Percentiles rank a stretch among this genome's conserved stretches.
Conservation (phyloP, 2,329 filamentous ascomycete genomes). For the Fusarium sarcochroum region DNA sequence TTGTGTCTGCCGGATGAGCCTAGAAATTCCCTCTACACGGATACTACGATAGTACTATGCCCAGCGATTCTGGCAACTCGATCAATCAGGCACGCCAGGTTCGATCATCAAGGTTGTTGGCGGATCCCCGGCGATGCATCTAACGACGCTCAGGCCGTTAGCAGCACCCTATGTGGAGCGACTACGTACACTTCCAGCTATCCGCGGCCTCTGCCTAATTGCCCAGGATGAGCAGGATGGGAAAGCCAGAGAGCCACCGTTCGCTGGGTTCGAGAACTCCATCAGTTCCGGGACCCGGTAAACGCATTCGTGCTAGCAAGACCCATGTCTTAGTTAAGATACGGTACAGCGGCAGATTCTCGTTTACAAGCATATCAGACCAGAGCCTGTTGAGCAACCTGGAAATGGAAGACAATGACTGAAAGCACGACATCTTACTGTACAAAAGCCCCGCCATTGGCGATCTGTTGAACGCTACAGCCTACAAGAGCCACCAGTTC, state of each 20-base stretch:
- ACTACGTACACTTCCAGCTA: slow-evolving; percentile 32
- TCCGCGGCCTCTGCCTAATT: slow-evolving; percentile 12
- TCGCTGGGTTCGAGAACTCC: too few relatives aligned
- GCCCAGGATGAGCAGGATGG: slow-evolving; percentile 18
- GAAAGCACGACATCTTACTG: slow-evolving; percentile 21
- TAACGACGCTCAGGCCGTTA: slow-evolving; percentile 39
- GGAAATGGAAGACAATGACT: slow-evolving; percentile 4
- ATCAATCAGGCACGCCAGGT: background rate
- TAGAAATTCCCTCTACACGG: background rate
- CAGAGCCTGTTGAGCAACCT: background rate
- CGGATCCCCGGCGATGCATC: slow-evolving; percentile 32
- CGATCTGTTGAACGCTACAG: background rate
- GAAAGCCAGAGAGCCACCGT: background rate
- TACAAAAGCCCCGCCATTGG: slow-evolving; percentile 24
- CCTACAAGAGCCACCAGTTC: background rate
- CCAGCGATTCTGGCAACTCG: slow-evolving; percentile 5
- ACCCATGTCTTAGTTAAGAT: slow-evolving; percentile 10
- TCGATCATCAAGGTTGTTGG: slow-evolving; percentile 41
- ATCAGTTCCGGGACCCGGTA: slow-evolving; percentile 8
- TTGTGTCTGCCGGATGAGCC: background rate
- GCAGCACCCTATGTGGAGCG: slow-evolving; percentile 38
- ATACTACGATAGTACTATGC: slow-evolving; percentile 8
- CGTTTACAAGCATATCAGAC: slow-evolving; percentile 38
- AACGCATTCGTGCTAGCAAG: slow-evolving; percentile 23
- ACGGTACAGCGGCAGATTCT: slow-evolving; percentile 2